Evolutionary conservation across 1,284 basidiomycete genomes (phyloP).

Genomic region (Malassezia sp.): DNA sequence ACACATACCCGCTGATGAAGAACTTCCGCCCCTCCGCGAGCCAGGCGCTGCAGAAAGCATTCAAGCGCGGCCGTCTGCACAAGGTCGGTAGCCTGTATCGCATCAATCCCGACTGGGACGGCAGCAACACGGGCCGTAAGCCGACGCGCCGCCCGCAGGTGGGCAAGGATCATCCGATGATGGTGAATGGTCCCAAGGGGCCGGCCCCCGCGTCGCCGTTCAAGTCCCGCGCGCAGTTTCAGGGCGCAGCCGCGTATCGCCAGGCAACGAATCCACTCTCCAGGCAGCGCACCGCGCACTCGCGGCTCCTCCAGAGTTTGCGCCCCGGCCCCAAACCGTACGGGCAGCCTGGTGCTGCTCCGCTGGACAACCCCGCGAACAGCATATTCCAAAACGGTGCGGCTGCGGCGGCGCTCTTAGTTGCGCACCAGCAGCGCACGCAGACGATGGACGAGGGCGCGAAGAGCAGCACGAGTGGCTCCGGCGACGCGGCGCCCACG

Average conservation of each 20-base stretch:
- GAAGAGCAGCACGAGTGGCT: conserved; percentile 15
- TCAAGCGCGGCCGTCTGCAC: conserved; percentile 38
- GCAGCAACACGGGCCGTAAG: conserved; percentile 27
- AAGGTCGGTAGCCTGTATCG: conserved; percentile 39
- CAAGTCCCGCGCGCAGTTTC: conserved; percentile 20
- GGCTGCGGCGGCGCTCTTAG: conserved; percentile 24
- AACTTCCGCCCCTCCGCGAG: conserved; percentile 44
- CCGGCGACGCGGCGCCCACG: conserved; percentile 18
- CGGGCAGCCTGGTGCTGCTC: conserved; percentile 32
- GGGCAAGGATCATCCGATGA: conserved; percentile 33
- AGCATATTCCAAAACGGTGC: conserved; percentile 36
- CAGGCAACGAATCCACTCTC: conserved; percentile 17
- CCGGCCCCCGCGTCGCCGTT: conserved; percentile 29
- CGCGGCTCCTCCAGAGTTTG: conserved; percentile 12
- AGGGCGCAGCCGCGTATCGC: conserved; percentile 26
- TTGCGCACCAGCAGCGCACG: conserved; percentile 31
- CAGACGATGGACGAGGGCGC: conserved; percentile 24
- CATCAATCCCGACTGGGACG: conserved; percentile 36
- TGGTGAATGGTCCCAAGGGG: conserved; percentile 31
- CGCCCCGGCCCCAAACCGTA: conserved; percentile 28
- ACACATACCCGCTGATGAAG: conserved; percentile 37
- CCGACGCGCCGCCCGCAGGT: conserved; percentile 31
- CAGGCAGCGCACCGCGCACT: conserved; percentile 12
- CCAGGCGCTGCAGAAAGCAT: conserved; percentile 42
- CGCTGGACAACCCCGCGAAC: conserved; percentile 33